Evolutionary conservation across 2,329 filamentous ascomycete genomes (phyloP).

Genomic region (Orbilia brochopaga): DNA sequence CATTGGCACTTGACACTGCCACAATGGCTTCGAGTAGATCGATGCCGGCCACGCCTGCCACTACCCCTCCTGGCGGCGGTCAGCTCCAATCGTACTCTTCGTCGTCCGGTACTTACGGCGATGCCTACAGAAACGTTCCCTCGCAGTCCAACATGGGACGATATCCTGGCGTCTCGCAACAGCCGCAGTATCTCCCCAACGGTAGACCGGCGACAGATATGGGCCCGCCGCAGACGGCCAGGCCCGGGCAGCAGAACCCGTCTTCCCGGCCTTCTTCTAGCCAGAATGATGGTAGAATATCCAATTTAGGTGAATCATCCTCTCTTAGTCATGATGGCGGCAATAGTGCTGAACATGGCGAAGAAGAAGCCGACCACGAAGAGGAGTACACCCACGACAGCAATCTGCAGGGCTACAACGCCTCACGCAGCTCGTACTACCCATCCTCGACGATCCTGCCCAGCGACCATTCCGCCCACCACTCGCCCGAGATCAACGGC

Average conservation of each 20-base stretch:
- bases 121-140: slow-evolving; percentile 68
- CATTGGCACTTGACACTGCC: slow-evolving; percentile 77
- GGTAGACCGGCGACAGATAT: slow-evolving; percentile 69
- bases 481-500: slow-evolving; percentile 64
- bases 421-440: slow-evolving; percentile 62
- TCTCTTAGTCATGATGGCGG: slow-evolving; percentile 65
- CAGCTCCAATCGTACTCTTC: slow-evolving; percentile 74
- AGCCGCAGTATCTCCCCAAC: slow-evolving; percentile 71
- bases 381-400: slow-evolving; percentile 79
- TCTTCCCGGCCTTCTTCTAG: slow-evolving; percentile 57
- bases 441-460: slow-evolving; percentile 69
- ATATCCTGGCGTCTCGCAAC: slow-evolving; percentile 65
- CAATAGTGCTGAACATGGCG: slow-evolving; percentile 62
- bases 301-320: slow-evolving; percentile 62
- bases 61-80: slow-evolving; percentile 82
- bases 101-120: slow-evolving; percentile 72
- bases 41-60: slow-evolving; percentile 88
- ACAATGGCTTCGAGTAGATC: slow-evolving; percentile 78
- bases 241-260: slow-evolving; percentile 65
- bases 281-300: slow-evolving; percentile 54
- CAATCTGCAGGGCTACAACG: slow-evolving; percentile 60
- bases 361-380: slow-evolving; percentile 71
- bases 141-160: slow-evolving; percentile 71
- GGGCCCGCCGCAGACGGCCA: slow-evolving; percentile 74
- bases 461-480: slow-evolving; percentile 69